Conservation (phyloP, 2,329 filamentous ascomycete genomes). For the Diaporthe amygdali region DNA sequence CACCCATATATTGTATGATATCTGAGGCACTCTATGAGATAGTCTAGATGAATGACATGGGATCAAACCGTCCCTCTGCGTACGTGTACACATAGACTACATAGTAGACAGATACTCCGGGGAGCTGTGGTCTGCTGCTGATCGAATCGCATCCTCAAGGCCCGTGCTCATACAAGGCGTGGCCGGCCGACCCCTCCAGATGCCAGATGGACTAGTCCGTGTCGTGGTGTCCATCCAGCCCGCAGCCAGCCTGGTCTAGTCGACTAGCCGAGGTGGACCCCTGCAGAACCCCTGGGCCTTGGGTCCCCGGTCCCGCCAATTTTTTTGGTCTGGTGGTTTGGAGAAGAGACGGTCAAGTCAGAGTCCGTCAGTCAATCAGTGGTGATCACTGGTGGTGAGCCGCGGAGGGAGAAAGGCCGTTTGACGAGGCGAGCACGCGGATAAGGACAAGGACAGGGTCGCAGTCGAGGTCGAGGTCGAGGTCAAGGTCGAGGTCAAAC, state of each 20-base stretch:
- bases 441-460: not conserved
- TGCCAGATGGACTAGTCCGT: not conserved
- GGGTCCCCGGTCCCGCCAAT: not conserved
- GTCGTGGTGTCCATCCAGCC: not conserved
- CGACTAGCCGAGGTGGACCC: not conserved
- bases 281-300: not conserved
- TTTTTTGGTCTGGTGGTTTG: constrained; percentile 13
- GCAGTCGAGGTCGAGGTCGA: not conserved
- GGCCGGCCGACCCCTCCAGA: not conserved
- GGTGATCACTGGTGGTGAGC: not conserved
- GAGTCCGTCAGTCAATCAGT: not conserved
- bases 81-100: not conserved
- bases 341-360: constrained; percentile 16
- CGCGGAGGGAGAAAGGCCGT: not conserved
- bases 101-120: not conserved
- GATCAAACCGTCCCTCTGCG: not conserved
- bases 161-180: not conserved
- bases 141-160: not conserved
- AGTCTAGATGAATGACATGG: not conserved
- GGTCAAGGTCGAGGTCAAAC: not conserved
- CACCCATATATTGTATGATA: not conserved
- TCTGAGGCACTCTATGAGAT: no score
- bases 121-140: not conserved
- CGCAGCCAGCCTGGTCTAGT: not conserved
- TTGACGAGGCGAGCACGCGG: not conserved